These are phyloP conservation scores for Podosphaera aphanis DNA, from an alignment of 2,329 filamentous ascomycete species.

Conservation along the genomic window DNA sequence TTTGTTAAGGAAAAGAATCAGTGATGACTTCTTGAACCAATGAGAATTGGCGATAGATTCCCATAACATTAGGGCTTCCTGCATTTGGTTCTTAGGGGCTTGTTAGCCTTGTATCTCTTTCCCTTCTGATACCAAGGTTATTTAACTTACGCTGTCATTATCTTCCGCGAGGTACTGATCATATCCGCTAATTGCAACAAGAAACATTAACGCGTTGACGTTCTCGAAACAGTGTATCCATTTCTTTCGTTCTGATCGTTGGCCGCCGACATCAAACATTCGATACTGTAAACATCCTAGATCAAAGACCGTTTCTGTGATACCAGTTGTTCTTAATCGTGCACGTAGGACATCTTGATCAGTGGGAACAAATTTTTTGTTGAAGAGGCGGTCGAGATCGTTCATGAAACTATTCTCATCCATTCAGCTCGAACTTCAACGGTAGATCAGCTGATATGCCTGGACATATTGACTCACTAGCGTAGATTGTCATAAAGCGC, in stretches of 20 bases:
- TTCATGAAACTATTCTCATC: constrained; percentile 46
- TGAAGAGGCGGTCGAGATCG: constrained; percentile 53
- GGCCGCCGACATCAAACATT: constrained; percentile 64
- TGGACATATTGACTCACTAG: constrained; percentile 42
- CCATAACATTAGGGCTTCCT: constrained; percentile 69
- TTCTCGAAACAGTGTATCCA: constrained; percentile 64
- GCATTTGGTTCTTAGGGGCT: constrained; percentile 56
- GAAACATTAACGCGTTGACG: constrained; percentile 69
- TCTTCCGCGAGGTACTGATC: constrained; percentile 93
- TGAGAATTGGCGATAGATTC: constrained; percentile 69
- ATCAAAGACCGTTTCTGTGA: constrained; percentile 87
- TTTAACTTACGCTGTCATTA: constrained; percentile 60
- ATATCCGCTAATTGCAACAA: constrained; percentile 88
- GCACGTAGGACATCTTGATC: constrained; percentile 90
- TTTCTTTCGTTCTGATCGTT: constrained; percentile 53
- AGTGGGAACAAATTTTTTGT: constrained; percentile 59
- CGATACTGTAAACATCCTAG: constrained; percentile 79
- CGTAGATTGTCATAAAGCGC: constrained; percentile 84
- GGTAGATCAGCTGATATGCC: constrained; percentile 1
- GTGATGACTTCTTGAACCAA: constrained; percentile 62
- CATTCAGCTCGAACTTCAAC: neutral
- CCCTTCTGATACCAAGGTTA: neutral
- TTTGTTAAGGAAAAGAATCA: constrained; percentile 73
- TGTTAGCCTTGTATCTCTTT: neutral
- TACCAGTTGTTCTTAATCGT: constrained; percentile 75